Evolutionary conservation across 2,329 filamentous ascomycete genomes (phyloP).

Genomic region (Biscogniauxia mediterranea): DNA sequence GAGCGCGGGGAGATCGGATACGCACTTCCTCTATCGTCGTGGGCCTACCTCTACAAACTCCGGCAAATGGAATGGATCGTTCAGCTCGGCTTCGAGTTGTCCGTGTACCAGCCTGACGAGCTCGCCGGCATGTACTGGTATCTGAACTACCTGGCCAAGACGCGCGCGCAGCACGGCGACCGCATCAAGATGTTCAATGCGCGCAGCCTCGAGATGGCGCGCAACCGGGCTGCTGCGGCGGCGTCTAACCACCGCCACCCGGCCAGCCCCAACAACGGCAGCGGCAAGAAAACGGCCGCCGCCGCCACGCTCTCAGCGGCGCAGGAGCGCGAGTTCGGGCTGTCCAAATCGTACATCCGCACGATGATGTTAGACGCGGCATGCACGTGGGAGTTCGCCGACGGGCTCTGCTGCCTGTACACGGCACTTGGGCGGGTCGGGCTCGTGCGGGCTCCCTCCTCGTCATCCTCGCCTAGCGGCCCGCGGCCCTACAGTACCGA

Average conservation of each 20-base stretch:
- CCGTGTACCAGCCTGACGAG: slow-evolving; percentile 85
- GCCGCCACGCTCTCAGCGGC: slow-evolving; percentile 23
- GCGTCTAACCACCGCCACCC: slow-evolving; percentile 4
- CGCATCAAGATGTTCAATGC: slow-evolving; percentile 68
- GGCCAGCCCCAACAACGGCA: background rate
- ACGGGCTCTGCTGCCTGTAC: slow-evolving; percentile 62
- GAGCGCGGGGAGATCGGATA: slow-evolving; percentile 44
- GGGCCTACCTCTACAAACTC: slow-evolving; percentile 90
- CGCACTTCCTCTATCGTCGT: slow-evolving; percentile 76
- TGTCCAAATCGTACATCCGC: slow-evolving; percentile 55
- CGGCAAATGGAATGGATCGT: slow-evolving; percentile 82
- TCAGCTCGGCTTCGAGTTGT: slow-evolving; percentile 90
- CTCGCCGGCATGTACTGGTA: slow-evolving; percentile 90
- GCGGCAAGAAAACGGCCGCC: slow-evolving; percentile 9
- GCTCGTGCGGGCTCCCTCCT: slow-evolving; percentile 46
- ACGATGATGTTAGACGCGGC: slow-evolving; percentile 64
- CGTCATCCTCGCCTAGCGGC: too few species aligned
- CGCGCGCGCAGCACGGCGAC: slow-evolving; percentile 67
- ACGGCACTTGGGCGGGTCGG: slow-evolving; percentile 59
- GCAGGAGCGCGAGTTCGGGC: slow-evolving; percentile 44
- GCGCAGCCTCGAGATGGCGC: slow-evolving; percentile 29
- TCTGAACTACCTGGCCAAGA: slow-evolving; percentile 69
- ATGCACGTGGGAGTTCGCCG: slow-evolving; percentile 57
- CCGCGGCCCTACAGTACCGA: slow-evolving; percentile 65
- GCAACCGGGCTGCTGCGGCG: slow-evolving; percentile 20